Percentiles rank a stretch among this genome's conserved stretches.
These are phyloP conservation scores for Trichosanthes cucumerina DNA, from an alignment of 306 rosid genomes.

Conservation along the genomic window DNA sequence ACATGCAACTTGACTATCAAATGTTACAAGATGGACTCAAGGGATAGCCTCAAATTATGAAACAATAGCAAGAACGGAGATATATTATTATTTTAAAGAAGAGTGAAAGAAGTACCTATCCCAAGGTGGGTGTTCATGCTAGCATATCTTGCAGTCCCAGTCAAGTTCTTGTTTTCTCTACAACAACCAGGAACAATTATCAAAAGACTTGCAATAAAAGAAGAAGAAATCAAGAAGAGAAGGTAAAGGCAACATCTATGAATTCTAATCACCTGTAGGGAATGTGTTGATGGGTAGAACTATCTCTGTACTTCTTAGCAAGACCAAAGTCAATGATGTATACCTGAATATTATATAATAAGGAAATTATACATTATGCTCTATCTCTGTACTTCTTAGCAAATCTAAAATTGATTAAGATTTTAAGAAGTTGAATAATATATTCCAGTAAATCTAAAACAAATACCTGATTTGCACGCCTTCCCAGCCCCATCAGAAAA, in stretches of 20 bases:
- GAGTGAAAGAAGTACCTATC: constrained; percentile 36
- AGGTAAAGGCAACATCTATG: background rate
- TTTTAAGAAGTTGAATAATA: background rate
- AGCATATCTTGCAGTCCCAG: constrained; percentile 97
- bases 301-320: constrained; percentile 93
- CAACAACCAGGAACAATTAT: constrained; percentile 12
- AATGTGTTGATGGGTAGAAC: constrained; percentile 86
- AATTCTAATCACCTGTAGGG: constrained; percentile 73
- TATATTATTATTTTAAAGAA: background rate
- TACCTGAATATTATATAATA: constrained; percentile 34
- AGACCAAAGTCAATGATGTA: constrained; percentile 87
- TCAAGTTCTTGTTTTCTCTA: constrained; percentile 96
- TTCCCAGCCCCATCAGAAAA: constrained; percentile 94
- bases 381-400: constrained; percentile 13
- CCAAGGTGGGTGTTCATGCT: constrained; percentile 98
- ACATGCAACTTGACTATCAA: background rate
- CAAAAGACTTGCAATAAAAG: background rate
- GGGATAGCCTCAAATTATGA: background rate
- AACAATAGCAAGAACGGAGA: background rate
- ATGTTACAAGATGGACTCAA: background rate
- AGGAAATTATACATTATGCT: background rate
- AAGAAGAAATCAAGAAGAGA: background rate
- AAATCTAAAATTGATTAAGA: constrained; percentile 1
- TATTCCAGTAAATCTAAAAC: background rate
- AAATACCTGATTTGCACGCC: constrained; percentile 89